Evolutionary conservation across 768 basidiomycete genomes (phyloP), one percentile per base, ranked within the genome.

Genomic region (Clitopilus passeckerianus): DNA sequence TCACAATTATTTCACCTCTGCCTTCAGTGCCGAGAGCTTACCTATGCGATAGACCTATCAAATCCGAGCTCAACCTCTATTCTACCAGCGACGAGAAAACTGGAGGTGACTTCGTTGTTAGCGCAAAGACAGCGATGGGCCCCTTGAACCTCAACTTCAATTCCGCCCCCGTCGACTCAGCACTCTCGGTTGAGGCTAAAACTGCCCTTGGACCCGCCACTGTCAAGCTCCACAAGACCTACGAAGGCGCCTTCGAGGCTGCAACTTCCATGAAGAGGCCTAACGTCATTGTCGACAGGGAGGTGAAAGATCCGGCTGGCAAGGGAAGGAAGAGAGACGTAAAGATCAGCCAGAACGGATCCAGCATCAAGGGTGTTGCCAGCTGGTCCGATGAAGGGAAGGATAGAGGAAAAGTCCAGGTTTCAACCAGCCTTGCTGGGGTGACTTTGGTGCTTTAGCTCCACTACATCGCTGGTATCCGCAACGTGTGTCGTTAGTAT

Each of bases 241-340:
- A 64, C 30, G 64, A 68, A 57, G 68, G 68, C 18, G 43, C 53
- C 2, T 69, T 65, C 57, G 41, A 52, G 14, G 46, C 60, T 8
- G n/a, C 30, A 18, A 60, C 68, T 8, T 63, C 64, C 6, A 24
- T 65, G n/a, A 46, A 33, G 6, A 33, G 33, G n/a, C 59, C 54
- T 1, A 58, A 59, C 5, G 30, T 20, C 0, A 9, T 20, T 5
- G 54, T 35, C n/a, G 60, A 46, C 5, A 12, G 20, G 46, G 20
- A 50, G 2, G 20, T 5, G 46, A 58, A 63, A 18, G 68, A 69
- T 59, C 68, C 68, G 2, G 59, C 55, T 9, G 65, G 67, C 1
- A 59, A 59, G 35, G 63, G 63, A 7, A 61, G 68, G 18, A 58
- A 57, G 24, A 58, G 67, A 22, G 56, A 37, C n/a, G 57, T 66